These are phyloP conservation scores for Ophiostoma ulmi DNA, from an alignment of 2,329 filamentous ascomycete genomes.

Conservation along the genomic window DNA sequence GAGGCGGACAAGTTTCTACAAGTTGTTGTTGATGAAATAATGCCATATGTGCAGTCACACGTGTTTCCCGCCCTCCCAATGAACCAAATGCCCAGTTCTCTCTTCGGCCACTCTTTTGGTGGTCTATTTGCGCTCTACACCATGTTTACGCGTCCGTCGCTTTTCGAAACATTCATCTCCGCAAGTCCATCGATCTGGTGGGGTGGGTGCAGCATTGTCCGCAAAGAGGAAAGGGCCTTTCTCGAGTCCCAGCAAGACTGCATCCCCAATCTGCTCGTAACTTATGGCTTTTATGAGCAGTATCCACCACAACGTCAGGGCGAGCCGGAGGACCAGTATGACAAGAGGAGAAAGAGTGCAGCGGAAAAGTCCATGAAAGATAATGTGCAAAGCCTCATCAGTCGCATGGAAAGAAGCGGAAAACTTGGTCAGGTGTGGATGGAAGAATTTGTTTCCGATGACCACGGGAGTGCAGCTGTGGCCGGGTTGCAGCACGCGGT, in stretches of 20 bases:
- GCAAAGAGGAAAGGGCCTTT: neutral
- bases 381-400: neutral
- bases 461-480: neutral
- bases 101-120: neutral
- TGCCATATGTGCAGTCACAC: neutral
- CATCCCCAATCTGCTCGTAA: neutral
- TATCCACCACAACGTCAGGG: neutral
- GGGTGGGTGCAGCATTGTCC: neutral
- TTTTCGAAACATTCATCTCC: neutral
- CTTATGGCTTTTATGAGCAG: neutral
- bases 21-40: neutral
- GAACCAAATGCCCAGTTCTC: neutral
- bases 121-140: conserved; percentile 20
- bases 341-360: neutral
- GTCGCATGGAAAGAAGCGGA: neutral
- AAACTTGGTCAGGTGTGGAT: neutral
- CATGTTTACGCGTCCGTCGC: neutral
- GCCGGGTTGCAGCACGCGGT: neutral
- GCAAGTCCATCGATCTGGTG: neutral
- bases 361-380: neutral
- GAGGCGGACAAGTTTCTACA: neutral
- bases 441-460: neutral
- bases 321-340: neutral
- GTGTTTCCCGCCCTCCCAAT: neutral
- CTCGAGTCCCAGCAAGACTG: neutral